Percentiles rank a stretch among this genome's conserved stretches.
phyloP scores from a whole-genome alignment of 2,329 filamentous ascomycete genomes.

The Aspergillus eucalypticola region DNA sequence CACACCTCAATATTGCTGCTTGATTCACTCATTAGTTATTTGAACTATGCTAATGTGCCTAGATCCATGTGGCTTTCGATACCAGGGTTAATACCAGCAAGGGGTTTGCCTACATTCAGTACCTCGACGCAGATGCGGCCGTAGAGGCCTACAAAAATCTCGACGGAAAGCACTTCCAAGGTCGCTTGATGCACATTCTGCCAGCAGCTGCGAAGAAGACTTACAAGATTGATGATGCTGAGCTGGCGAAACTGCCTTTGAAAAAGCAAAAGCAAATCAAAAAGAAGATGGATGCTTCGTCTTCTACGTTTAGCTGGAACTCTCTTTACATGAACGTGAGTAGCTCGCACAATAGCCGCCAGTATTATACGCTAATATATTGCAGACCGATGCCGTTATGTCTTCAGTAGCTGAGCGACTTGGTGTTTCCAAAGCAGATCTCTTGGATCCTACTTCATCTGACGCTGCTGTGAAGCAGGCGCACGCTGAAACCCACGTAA shows the following conservation, averaged over 20 bases:
- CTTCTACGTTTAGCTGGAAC: constrained; percentile 91
- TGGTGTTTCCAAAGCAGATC: constrained; percentile 84
- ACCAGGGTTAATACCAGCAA: constrained; percentile 71
- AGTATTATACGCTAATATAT: constrained; percentile 23
- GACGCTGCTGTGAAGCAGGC: constrained; percentile 96
- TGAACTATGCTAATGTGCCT: constrained; percentile 45
- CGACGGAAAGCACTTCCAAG: constrained; percentile 87
- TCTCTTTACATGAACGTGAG: constrained; percentile 95
- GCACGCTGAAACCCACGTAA: constrained; percentile 91
- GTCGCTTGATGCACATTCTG: constrained; percentile 85
- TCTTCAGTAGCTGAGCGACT: constrained; percentile 82
- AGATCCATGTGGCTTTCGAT: constrained; percentile 86
- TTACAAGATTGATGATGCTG: constrained; percentile 80
- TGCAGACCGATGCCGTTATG: constrained; percentile 76
- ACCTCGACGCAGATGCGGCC: constrained; percentile 69
- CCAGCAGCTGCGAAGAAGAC: constrained; percentile 81
- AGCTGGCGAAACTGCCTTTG: constrained; percentile 84
- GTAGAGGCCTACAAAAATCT: constrained; percentile 74
- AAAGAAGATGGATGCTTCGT: constrained; percentile 76
- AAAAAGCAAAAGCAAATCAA: constrained; percentile 93
- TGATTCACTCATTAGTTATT: constrained; percentile 29
- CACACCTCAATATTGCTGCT: constrained; percentile 12
- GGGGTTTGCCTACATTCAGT: constrained; percentile 88
- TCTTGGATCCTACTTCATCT: constrained; percentile 92
- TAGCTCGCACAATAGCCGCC: constrained; percentile 8